Percentiles rank a stretch among this genome's conserved stretches.
Conservation (phyloP, 1,284 basidiomycete genomes). For the Ceratobasidium sp. region DNA sequence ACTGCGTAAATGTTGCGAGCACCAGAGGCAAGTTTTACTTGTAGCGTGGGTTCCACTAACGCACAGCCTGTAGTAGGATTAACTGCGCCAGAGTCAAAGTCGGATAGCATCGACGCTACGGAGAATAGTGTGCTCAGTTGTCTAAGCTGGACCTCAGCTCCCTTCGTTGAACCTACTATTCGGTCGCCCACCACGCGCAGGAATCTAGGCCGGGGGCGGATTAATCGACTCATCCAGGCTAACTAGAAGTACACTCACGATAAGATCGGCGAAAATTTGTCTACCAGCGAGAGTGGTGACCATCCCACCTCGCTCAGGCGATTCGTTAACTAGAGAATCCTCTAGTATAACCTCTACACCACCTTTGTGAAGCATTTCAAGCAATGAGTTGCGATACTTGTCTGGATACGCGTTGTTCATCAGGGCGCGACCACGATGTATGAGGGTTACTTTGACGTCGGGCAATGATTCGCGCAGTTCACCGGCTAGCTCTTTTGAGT, state of each 20-base stretch:
- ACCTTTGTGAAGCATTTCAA: slow-evolving; percentile 56
- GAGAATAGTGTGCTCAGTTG: slow-evolving; percentile 41
- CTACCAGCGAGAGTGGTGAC: neutral
- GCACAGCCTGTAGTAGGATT: slow-evolving; percentile 12
- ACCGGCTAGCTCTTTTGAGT: slow-evolving; percentile 61
- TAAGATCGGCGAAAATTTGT: slow-evolving; percentile 16
- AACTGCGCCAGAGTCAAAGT: slow-evolving; percentile 30
- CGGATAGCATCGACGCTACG: slow-evolving; percentile 62
- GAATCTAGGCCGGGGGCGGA: neutral
- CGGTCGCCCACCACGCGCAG: slow-evolving; percentile 25
- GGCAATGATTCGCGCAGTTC: slow-evolving; percentile 67
- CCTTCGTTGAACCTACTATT: slow-evolving; percentile 7
- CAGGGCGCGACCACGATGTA: slow-evolving; percentile 64
- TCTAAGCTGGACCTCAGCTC: slow-evolving; percentile 59
- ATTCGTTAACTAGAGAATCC: slow-evolving; percentile 53
- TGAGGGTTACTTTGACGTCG: slow-evolving; percentile 69
- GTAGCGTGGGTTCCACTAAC: slow-evolving; percentile 42
- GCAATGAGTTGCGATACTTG: slow-evolving; percentile 64
- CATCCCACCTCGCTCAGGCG: neutral
- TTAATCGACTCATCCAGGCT: neutral
- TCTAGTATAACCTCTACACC: slow-evolving; percentile 65
- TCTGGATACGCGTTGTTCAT: slow-evolving; percentile 68
- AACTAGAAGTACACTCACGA: slow-evolving; percentile 1
- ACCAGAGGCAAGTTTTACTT: slow-evolving; percentile 40
- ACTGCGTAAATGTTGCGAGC: slow-evolving; percentile 43